phyloP scores from a whole-genome alignment of 2,329 filamentous ascomycete species.

The Metarhizium sp. region DNA sequence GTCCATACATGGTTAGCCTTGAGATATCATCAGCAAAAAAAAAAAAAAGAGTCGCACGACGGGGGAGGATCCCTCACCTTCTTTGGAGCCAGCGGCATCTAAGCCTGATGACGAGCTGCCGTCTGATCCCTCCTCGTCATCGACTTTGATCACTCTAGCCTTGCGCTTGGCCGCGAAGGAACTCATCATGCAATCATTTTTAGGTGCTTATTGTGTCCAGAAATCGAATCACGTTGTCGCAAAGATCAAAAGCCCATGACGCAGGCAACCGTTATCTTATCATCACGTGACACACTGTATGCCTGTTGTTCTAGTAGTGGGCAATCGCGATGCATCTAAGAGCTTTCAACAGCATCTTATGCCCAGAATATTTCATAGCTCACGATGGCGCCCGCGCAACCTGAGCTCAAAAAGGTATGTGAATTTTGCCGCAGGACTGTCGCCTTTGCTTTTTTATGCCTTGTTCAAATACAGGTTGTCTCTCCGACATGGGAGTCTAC shows the following conservation, averaged over 20 bases:
- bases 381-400: slow-evolving; percentile 96
- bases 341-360: slow-evolving; percentile 9
- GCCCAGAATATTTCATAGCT: slow-evolving; percentile 14
- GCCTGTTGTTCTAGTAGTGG: too few species aligned
- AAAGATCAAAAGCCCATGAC: slow-evolving; percentile 1
- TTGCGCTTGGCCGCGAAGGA: slow-evolving; percentile 54
- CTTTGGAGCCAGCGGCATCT: slow-evolving; percentile 16
- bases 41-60: slow-evolving; percentile 11
- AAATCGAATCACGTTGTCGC: not conserved
- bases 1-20: slow-evolving; percentile 22
- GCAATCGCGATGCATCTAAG: slow-evolving; percentile 15
- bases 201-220: not conserved
- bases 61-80: slow-evolving; percentile 25
- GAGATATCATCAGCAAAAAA: slow-evolving; percentile 21
- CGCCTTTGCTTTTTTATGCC: not conserved
- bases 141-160: slow-evolving; percentile 64
- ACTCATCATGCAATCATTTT: slow-evolving; percentile 32
- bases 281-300: slow-evolving; percentile 32
- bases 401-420: slow-evolving; percentile 91
- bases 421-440: not conserved
- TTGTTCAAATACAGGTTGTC: not conserved
- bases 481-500: not conserved
- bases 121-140: slow-evolving; percentile 51
- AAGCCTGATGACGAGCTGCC: slow-evolving; percentile 10
- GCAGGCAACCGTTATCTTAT: slow-evolving; percentile 30